These are phyloP conservation scores for Fusarium sp. DNA, from an alignment of 2,329 filamentous ascomycete genomes.

Conservation along the genomic window DNA sequence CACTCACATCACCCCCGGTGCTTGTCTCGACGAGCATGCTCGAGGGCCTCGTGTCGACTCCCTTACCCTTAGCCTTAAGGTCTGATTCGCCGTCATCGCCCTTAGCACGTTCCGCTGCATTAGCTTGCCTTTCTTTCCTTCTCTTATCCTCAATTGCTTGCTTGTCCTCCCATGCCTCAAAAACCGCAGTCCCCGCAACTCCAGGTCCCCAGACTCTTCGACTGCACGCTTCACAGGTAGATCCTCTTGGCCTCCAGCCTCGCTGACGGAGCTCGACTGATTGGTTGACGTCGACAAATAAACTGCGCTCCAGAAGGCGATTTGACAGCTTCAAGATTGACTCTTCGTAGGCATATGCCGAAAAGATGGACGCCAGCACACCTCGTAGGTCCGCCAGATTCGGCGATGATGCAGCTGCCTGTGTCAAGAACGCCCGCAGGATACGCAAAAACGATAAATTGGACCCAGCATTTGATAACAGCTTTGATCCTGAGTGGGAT, in stretches of 20 bases:
- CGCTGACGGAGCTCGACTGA: conserved; percentile 79
- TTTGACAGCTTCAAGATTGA: conserved; percentile 88
- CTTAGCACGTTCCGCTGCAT: conserved; percentile 52
- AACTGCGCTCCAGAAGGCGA: conserved; percentile 84
- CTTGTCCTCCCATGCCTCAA: conserved; percentile 81
- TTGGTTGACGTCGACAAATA: conserved; percentile 84
- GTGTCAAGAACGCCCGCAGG: conserved; percentile 85
- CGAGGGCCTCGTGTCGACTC: conserved; percentile 53
- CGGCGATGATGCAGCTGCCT: conserved; percentile 83
- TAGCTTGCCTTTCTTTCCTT: conserved; percentile 57
- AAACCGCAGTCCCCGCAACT: conserved; percentile 75
- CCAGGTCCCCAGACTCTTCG: conserved; percentile 89
- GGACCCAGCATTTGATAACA: conserved; percentile 55
- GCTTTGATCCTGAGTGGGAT: conserved; percentile 49
- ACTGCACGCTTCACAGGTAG: conserved; percentile 88
- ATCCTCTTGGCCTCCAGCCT: conserved; percentile 89
- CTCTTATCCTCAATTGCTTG: conserved; percentile 60
- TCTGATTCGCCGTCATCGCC: conserved; percentile 48
- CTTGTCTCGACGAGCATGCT: conserved; percentile 54
- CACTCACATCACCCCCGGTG: conserved; percentile 18
- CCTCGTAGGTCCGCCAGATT: conserved; percentile 86
- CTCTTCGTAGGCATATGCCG: conserved; percentile 95
- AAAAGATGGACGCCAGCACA: conserved; percentile 89
- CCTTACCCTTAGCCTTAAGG: conserved; percentile 59
- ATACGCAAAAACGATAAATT: conserved; percentile 88